Percentiles rank a stretch among this genome's conserved stretches.
phyloP scores from a whole-genome alignment of 1,284 basidiomycete species.

The Albatrellus sp. region DNA sequence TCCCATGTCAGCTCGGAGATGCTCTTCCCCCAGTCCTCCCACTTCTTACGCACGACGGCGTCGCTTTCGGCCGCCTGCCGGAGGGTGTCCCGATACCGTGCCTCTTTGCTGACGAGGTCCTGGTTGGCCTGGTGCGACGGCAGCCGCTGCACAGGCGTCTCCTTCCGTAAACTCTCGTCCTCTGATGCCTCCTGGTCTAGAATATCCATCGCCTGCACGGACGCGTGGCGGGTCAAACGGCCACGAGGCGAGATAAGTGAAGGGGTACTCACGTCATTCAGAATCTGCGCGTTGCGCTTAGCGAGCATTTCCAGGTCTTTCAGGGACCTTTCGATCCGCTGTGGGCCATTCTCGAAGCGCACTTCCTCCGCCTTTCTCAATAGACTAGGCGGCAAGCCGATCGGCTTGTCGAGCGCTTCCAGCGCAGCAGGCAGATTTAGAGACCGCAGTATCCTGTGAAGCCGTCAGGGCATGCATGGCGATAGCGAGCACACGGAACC shows the following conservation, averaged over 20 bases:
- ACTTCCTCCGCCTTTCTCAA: constrained; percentile 83
- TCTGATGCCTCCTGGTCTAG: constrained; percentile 84
- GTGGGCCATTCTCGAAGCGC: constrained; percentile 63
- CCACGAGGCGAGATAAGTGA: not conserved
- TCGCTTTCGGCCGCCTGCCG: constrained; percentile 68
- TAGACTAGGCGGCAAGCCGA: constrained; percentile 82
- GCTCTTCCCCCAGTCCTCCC: constrained; percentile 76
- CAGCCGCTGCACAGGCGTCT: constrained; percentile 33
- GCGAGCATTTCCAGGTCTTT: constrained; percentile 65
- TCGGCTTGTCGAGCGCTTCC: constrained; percentile 79
- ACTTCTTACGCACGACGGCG: constrained; percentile 64
- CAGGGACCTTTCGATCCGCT: constrained; percentile 60
- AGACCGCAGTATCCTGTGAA: constrained; percentile 48
- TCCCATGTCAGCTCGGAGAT: constrained; percentile 63
- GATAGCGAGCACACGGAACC: constrained; percentile 2
- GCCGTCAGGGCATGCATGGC: not conserved
- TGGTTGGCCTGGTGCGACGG: constrained; percentile 75
- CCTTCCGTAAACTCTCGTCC: constrained; percentile 59
- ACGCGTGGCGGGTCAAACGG: not conserved
- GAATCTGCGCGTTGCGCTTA: constrained; percentile 43
- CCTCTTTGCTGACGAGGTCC: constrained; percentile 58
- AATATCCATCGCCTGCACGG: constrained; percentile 67
- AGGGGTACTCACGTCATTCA: constrained; percentile 57
- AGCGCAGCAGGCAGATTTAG: constrained; percentile 79
- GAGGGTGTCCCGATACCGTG: constrained; percentile 63